Evolutionary conservation across 2,329 filamentous ascomycete genomes (phyloP).

Genomic region (Fusarium acutatum): DNA sequence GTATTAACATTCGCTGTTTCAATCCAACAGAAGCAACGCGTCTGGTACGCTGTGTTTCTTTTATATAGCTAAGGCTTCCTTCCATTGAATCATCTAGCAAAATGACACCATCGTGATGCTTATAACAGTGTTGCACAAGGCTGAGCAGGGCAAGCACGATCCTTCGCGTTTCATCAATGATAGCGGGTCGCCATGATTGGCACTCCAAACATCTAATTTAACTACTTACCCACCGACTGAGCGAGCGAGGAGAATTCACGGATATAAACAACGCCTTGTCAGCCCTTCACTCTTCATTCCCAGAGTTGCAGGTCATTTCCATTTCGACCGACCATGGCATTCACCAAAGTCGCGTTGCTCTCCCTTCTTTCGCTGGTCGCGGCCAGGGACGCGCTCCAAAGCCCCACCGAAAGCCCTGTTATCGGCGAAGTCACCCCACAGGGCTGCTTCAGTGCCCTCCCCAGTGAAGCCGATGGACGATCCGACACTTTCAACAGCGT

Average conservation of each 20-base stretch:
- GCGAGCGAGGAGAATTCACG: not conserved
- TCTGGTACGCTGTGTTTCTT: not conserved
- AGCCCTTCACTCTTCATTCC: no score
- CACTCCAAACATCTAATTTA: not conserved
- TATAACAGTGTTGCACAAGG: not conserved
- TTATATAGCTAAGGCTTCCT: not conserved
- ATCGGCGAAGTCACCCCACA: not conserved
- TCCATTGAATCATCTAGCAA: rapidly evolving
- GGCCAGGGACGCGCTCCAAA: conserved; percentile 47
- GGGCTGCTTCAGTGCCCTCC: conserved; percentile 24
- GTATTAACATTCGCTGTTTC: not conserved
- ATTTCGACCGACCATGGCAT: not conserved
- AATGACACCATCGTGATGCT: not conserved
- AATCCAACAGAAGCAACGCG: not conserved
- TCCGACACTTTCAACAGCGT: not conserved
- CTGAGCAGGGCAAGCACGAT: not conserved
- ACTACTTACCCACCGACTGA: not conserved
- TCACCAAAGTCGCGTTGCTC: not conserved
- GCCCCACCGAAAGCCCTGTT: not conserved
- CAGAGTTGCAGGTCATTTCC: not conserved
- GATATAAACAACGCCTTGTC: not conserved
- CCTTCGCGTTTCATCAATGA: conserved; percentile 5
- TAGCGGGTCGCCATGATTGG: not conserved
- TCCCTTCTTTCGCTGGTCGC: not conserved
- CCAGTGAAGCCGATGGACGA: not conserved